Evolutionary conservation across 108 stramenopile genomes (phyloP).

Genomic region (Skeletonema grethae): DNA sequence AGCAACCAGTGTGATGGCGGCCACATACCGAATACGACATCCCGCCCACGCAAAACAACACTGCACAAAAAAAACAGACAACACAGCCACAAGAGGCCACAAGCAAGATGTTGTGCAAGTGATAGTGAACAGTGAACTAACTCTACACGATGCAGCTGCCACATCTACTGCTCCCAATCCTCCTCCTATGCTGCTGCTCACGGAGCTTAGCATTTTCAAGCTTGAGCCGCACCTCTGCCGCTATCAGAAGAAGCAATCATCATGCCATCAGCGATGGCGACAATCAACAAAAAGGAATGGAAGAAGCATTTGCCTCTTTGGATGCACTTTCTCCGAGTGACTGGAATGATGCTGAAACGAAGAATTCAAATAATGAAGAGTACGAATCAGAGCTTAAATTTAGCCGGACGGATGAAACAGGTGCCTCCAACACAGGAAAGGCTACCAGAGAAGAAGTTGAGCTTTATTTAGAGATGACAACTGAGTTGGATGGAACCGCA

Average conservation of each 20-base stretch:
- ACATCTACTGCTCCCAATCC: neutral
- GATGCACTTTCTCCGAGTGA: conserved; percentile 11
- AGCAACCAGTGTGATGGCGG: no score
- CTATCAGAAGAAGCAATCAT: neutral
- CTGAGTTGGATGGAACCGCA: conserved; percentile 22
- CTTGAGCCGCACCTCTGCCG: neutral
- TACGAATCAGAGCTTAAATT: neutral
- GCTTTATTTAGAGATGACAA: conserved; percentile 35
- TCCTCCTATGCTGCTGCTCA: neutral
- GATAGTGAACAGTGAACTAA: no score
- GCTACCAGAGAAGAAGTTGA: conserved; percentile 30
- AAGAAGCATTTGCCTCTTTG: conserved; percentile 29
- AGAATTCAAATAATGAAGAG: neutral
- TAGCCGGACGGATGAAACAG: conserved; percentile 46
- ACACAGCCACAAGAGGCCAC: no score
- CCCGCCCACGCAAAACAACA: no score
- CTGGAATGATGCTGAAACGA: neutral
- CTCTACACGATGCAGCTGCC: neutral
- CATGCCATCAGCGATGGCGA: conserved; percentile 5
- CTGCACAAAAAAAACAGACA: no score
- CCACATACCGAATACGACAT: no score
- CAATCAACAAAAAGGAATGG: conserved; percentile 32
- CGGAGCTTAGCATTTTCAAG: neutral
- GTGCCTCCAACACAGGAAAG: conserved; percentile 25
- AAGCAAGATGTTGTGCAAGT: no score